Evolutionary conservation across 2,329 filamentous ascomycete species (phyloP).

Genomic region (Tricladium varicosporioides): DNA sequence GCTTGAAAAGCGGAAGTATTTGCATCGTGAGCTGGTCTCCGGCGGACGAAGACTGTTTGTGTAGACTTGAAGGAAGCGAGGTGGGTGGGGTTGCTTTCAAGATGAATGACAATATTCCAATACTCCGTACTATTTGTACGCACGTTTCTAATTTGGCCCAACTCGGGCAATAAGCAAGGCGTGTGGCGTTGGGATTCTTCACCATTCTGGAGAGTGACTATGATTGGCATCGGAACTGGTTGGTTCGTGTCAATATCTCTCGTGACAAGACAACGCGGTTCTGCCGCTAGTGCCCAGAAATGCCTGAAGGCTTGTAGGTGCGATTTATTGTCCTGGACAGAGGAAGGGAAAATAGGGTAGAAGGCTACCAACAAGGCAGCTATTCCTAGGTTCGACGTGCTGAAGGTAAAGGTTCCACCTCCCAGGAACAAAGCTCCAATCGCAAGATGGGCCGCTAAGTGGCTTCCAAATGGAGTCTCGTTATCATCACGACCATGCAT

Average conservation of each 20-base stretch:
- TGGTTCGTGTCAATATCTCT: conserved; percentile 83
- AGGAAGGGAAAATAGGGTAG: conserved; percentile 87
- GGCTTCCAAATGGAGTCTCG: conserved; percentile 87
- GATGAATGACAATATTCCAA: conserved; percentile 68
- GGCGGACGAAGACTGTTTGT: conserved; percentile 62
- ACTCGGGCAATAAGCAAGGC: conserved; percentile 44
- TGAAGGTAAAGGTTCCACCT: conserved; percentile 88
- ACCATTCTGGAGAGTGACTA: conserved; percentile 44
- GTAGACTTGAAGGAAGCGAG: conserved; percentile 55
- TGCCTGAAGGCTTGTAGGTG: conserved; percentile 96
- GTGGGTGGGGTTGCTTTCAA: conserved; percentile 55
- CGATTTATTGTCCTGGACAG: conserved; percentile 88
- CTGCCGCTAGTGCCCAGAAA: conserved; percentile 92
- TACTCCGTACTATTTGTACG: conserved; percentile 54
- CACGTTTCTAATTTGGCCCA: conserved; percentile 46
- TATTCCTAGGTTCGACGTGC: conserved; percentile 82
- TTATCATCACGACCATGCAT: conserved; percentile 84
- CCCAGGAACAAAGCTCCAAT: conserved; percentile 89
- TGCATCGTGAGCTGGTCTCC: conserved; percentile 55
- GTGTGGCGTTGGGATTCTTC: conserved; percentile 29
- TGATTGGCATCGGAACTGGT: conserved; percentile 71
- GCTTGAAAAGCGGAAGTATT: conserved; percentile 58
- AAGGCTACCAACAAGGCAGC: conserved; percentile 86
- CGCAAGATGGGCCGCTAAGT: conserved; percentile 88
- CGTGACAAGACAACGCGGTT: conserved; percentile 82